phyloP scores from a whole-genome alignment of 208 protist species.

The Leishmania gerbilli region DNA sequence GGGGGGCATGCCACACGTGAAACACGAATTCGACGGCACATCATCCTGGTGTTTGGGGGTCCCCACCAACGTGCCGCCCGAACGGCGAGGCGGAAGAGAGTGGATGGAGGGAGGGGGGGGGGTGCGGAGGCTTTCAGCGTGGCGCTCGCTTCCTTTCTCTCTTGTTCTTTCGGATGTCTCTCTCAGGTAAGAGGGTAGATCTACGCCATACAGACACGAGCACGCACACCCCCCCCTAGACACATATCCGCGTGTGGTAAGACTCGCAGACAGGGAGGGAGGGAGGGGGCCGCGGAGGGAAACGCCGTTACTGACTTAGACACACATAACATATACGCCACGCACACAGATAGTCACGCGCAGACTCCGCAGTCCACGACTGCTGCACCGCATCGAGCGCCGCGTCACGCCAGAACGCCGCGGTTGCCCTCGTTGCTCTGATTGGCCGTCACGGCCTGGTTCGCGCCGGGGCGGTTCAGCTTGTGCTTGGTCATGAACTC shows the following conservation, averaged over 20 bases:
- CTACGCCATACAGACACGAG: not conserved
- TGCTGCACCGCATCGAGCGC: conserved; percentile 2
- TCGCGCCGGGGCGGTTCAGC: conserved; percentile 50
- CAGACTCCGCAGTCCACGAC: not conserved
- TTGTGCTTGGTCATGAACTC: conserved; percentile 86
- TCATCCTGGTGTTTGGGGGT: too few relatives aligned
- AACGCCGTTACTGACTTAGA: conserved; percentile 8
- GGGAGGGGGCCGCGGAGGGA: not conserved
- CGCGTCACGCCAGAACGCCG: conserved; percentile 68
- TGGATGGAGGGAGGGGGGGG: not conserved
- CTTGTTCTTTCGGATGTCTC: not conserved
- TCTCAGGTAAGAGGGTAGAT: not conserved
- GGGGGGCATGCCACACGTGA: too few relatives aligned
- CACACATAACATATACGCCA: not conserved
- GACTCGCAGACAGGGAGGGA: not conserved
- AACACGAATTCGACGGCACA: not conserved
- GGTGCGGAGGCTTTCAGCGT: not conserved
- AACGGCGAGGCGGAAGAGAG: not conserved
- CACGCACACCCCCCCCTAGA: not conserved
- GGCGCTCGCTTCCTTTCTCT: not conserved
- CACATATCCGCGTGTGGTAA: not conserved
- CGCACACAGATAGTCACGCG: not conserved
- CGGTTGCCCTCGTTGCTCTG: conserved; percentile 38
- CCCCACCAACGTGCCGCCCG: not conserved
- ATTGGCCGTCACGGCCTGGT: conserved; percentile 37